Base-by-base conservation (phyloP, 148 eudicot genomes). In the Beta vulgaris region DNA sequence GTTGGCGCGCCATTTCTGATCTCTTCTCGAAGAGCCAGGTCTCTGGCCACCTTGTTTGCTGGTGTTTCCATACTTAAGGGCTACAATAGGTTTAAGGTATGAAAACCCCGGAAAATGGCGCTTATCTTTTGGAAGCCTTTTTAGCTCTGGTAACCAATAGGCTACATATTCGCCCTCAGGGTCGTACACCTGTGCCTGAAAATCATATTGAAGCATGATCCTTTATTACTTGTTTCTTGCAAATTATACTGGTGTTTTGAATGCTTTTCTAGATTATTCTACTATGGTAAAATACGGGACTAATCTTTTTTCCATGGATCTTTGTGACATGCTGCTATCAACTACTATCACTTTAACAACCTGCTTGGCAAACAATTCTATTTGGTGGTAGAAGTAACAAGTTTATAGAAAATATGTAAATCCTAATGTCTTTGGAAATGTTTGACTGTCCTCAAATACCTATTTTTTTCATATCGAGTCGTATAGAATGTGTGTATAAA, bases 151-250 rank as follows among this genome's bases (percentile, higher is more conserved):
- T 71, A 93, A 82, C 98, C 98, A 93, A 70, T 82, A 93, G 8
- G 97, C 88, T 57, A 93, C 98, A 72, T 85, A 93, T 37, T 82
- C 85, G 23, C 98, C 98, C 58, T 93, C 93, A 58, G 92, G 87
- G 74, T 93, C 98, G 77, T 91, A 93, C 15, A 81, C 88, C 74
- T 87, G 89, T 39, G 94, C 98, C 98, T 93, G 85, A 28, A 72
- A 39, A 65, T 65, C 64, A 64, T 43, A 37, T 18, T 5, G 6
- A 60, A 59, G 2, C 64, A 42, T 11, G 8, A 26, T 58, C 63
- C 63, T 19, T 29, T 28, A 29, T n/a, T n/a, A n/a, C n/a, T n/a
- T n/a, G n/a, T n/a, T n/a, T n/a, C 11, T 25, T 51, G 7, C 25
- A 15, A 59, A 31, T 12, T 12, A 10, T 12, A 59, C 3, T 59